Evolutionary conservation across 441 rosid species (phyloP).

Genomic region (Cnidoscolus chayamansa): DNA sequence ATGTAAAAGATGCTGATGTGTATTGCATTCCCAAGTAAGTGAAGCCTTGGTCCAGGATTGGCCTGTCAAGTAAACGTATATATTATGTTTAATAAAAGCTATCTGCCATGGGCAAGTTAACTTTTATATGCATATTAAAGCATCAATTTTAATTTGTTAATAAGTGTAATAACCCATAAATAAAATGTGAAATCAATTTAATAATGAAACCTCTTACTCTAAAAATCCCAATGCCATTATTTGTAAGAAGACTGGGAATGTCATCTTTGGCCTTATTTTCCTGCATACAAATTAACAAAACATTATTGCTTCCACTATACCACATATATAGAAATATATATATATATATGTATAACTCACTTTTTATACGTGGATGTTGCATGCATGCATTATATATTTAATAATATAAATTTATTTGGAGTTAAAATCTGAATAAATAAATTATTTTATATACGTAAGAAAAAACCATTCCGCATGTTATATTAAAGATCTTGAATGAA

Average conservation of each 20-base stretch:
- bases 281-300: conserved; percentile 28
- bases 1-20: conserved; percentile 63
- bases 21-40: conserved; percentile 61
- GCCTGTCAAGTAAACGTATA: conserved; percentile 37
- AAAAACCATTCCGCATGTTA: too few species aligned
- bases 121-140: too few species aligned
- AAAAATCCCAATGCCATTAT: conserved; percentile 59
- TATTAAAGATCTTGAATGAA: too few species aligned
- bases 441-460: too few species aligned
- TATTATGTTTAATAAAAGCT: not conserved
- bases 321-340: not conserved
- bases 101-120: too few species aligned
- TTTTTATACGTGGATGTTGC: not conserved
- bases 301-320: not conserved
- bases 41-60: conserved; percentile 70
- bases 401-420: too few species aligned
- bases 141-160: too few species aligned
- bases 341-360: too few species aligned
- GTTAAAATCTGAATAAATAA: too few species aligned
- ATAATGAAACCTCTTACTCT: conserved; percentile 38
- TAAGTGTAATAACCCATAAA: too few species aligned
- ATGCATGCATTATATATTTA: too few species aligned
- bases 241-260: conserved; percentile 50
- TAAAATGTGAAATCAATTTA: too few species aligned
- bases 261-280: conserved; percentile 73